Conservation (phyloP, 129 eudicot species). For the Saposhnikovia divaricata region DNA sequence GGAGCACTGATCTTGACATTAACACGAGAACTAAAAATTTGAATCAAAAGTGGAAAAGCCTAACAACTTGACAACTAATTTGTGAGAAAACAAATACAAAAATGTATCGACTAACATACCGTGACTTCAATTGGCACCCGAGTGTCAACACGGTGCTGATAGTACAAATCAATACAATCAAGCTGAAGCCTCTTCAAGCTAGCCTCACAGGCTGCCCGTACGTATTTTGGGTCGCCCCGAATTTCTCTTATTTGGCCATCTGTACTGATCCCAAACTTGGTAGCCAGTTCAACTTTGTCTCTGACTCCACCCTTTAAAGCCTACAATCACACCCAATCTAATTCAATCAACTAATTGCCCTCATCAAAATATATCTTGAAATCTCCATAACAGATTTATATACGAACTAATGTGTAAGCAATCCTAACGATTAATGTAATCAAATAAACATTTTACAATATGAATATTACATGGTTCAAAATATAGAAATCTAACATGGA, state of each 20-base stretch:
- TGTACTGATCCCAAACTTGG: conserved; percentile 31
- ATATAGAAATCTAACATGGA: no score
- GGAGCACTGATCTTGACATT: background rate
- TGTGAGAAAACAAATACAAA: background rate
- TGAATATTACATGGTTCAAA: no score
- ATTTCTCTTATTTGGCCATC: conserved; percentile 12
- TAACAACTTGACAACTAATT: background rate
- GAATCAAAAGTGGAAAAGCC: background rate
- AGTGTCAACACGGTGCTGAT: conserved; percentile 45
- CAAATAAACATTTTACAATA: no score
- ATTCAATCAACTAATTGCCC: background rate
- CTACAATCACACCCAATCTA: conserved; percentile 10
- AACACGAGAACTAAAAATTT: background rate
- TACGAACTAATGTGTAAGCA: background rate
- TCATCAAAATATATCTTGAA: background rate
- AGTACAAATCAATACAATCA: conserved; percentile 54
- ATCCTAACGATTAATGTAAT: no score
- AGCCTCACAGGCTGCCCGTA: conserved; percentile 41
- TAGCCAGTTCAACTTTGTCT: conserved; percentile 38
- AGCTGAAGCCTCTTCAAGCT: conserved; percentile 50
- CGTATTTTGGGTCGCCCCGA: conserved; percentile 25
- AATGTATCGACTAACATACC: conserved; percentile 16
- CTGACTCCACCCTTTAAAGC: conserved; percentile 39
- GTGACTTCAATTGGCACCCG: conserved; percentile 64
- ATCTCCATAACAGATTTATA: background rate